phyloP scores from a whole-genome alignment of 2,329 filamentous ascomycete genomes.

The Penicillium corylophilum region DNA sequence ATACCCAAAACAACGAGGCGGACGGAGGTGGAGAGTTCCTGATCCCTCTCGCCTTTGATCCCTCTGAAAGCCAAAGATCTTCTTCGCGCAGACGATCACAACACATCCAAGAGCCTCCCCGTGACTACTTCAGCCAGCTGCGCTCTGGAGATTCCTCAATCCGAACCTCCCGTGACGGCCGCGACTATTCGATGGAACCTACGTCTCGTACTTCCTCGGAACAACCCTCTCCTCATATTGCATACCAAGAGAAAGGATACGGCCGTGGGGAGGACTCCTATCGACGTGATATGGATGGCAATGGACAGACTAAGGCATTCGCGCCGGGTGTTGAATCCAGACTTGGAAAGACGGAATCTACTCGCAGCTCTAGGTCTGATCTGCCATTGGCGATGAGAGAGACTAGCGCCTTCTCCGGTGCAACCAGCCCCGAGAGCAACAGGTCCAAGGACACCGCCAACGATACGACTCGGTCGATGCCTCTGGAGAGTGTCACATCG shows the following conservation, averaged over 20 bases:
- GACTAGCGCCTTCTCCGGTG: conserved; percentile 39
- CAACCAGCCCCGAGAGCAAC: conserved; percentile 32
- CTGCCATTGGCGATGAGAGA: conserved; percentile 40
- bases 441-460: conserved; percentile 19
- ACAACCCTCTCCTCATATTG: conserved; percentile 77
- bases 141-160: conserved; percentile 26
- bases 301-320: conserved; percentile 24
- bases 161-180: conserved; percentile 25
- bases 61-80: conserved; percentile 58
- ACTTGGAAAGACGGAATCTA: conserved; percentile 53
- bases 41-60: conserved; percentile 73
- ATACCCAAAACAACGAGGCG: conserved; percentile 40
- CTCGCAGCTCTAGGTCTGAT: conserved; percentile 47
- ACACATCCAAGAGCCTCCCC: conserved; percentile 41
- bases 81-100: conserved; percentile 52
- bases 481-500: conserved; percentile 27
- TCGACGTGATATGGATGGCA: conserved; percentile 31
- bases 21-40: conserved; percentile 68
- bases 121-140: conserved; percentile 57
- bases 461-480: conserved; percentile 17
- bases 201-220: conserved; percentile 39
- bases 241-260: conserved; percentile 81
- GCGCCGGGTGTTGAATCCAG: conserved; percentile 56
- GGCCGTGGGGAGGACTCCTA: conserved; percentile 54
- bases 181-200: conserved; percentile 16